A percentile compares a stretch with the other conserved stretches of the same genome.
phyloP scores from a whole-genome alignment of 2,329 filamentous ascomycete genomes.

The Aureobasidium sp. region DNA sequence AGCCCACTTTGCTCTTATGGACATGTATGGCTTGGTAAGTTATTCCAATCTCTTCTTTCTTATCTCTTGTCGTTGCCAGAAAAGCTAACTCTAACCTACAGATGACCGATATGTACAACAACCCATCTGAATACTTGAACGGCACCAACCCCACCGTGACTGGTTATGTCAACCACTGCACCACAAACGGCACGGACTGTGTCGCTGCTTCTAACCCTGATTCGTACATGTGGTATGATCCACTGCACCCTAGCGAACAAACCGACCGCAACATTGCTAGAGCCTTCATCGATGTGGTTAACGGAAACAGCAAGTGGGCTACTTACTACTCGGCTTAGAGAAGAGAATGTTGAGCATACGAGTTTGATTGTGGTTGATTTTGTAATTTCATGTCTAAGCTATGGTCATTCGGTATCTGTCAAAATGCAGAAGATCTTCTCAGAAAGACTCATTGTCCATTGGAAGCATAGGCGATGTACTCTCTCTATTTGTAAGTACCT shows the following conservation, averaged over 20 bases:
- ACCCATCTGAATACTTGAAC: conserved; percentile 54
- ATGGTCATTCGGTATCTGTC: too few relatives aligned
- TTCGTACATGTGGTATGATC: conserved; percentile 66
- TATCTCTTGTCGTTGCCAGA: neutral
- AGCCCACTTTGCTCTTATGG: conserved; percentile 56
- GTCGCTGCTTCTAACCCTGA: conserved; percentile 39
- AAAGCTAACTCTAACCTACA: conserved; percentile 16
- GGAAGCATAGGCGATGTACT: too few relatives aligned
- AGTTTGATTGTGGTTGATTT: too few relatives aligned
- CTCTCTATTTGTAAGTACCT: too few relatives aligned
- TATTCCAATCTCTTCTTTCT: neutral
- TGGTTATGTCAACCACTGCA: conserved; percentile 50
- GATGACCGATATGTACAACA: conserved; percentile 55
- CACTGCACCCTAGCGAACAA: conserved; percentile 62
- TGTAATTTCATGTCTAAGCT: too few relatives aligned
- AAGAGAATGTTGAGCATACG: neutral
- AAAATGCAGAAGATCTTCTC: too few relatives aligned
- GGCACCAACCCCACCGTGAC: conserved; percentile 55
- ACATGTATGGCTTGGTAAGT: conserved; percentile 53
- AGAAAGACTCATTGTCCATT: too few relatives aligned
- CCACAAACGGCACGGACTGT: conserved; percentile 32
- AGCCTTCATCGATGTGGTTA: conserved; percentile 48
- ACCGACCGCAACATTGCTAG: conserved; percentile 49
- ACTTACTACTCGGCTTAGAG: conserved; percentile 29
- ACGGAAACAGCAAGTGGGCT: conserved; percentile 40